Evolutionary conservation across 768 basidiomycete species (phyloP), one percentile per base, ranked within the genome.

Genomic region (Clitopilus hobsonii): DNA sequence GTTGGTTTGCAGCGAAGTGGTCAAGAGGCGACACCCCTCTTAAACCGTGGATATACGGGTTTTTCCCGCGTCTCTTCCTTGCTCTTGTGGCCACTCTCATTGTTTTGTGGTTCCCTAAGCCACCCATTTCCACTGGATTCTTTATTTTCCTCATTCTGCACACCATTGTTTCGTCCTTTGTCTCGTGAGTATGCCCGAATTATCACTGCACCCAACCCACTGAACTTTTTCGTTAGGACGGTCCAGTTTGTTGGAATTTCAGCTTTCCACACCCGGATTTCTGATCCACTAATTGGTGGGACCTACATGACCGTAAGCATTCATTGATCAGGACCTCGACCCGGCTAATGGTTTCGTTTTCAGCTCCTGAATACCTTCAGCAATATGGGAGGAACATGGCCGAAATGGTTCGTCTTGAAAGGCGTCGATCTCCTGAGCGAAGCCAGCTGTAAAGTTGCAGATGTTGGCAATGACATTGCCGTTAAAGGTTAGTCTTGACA

Each of bases 171-270:
- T 84, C 87, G 6, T 90, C 89, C 16, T 94, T 98, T 65, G 79
- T 92, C 6, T 82, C 87, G 95, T 51, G 49, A 5, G 49, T 94
- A 66, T 71, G 89, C 68, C 38, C 18, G 25, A 25, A 14, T 50
- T 53, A 22, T 29, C 14, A n/a, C 18, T 13, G 20, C 36, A 29
- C 6, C 14, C 13, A 23, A 23, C 14, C 50, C 14, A 28, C 36
- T 22, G n/a, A n/a, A n/a, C 32, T 6, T 41, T 53, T 18, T 45
- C 20, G 18, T 51, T 55, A 96, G 96, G 47, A 98, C 96, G 4
- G 87, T 98, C n/a, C 96, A 99, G 69, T 99, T 98, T 65, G 96
- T 98, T 18, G 94, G 97, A 7, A 94, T 98, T 58, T 92, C 94
- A n/a, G 97, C 97, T 2, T 99, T 98, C 80, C 97, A 98, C 64